These are phyloP conservation scores for Thelonectria olida DNA, from an alignment of 2,329 filamentous ascomycete genomes.

Conservation along the genomic window DNA sequence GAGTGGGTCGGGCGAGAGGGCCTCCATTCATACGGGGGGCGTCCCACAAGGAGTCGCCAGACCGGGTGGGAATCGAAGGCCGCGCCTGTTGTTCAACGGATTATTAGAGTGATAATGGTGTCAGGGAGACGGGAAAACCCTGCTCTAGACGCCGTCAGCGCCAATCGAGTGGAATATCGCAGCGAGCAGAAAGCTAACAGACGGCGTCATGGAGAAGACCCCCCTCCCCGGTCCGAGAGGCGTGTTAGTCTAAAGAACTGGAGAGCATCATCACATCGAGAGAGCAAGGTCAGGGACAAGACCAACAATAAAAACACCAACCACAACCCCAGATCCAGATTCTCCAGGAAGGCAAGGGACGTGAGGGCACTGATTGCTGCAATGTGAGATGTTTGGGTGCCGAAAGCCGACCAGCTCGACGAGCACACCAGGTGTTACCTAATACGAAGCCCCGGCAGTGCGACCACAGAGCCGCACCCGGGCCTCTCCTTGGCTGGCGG, in stretches of 20 bases:
- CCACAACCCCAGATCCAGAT: neutral
- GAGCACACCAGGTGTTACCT: slow-evolving; percentile 10
- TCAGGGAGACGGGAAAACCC: slow-evolving; percentile 3
- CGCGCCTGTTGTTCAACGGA: neutral
- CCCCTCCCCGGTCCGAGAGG: neutral
- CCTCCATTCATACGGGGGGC: slow-evolving; percentile 1
- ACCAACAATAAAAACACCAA: neutral
- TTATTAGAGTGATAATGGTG: neutral
- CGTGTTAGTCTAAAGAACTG: too few relatives aligned
- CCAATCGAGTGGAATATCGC: neutral
- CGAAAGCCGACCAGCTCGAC: neutral
- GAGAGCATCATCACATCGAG: too few relatives aligned
- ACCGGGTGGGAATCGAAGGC: neutral
- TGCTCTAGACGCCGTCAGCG: slow-evolving; percentile 1
- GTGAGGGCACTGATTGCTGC: neutral
- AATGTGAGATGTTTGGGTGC: neutral
- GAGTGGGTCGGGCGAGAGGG: slow-evolving; percentile 15
- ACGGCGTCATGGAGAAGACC: neutral
- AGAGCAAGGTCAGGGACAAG: neutral
- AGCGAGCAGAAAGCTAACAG: neutral
- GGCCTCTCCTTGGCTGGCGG: slow-evolving; percentile 20
- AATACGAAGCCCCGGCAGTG: slow-evolving; percentile 21
- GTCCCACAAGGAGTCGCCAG: neutral
- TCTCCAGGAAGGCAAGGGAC: neutral
- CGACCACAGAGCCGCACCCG: slow-evolving; percentile 17